A percentile compares a stretch with the other conserved stretches of the same genome.
These are phyloP conservation scores for Echites panduratus DNA, from an alignment of 257 asterid genomes.

Conservation along the genomic window DNA sequence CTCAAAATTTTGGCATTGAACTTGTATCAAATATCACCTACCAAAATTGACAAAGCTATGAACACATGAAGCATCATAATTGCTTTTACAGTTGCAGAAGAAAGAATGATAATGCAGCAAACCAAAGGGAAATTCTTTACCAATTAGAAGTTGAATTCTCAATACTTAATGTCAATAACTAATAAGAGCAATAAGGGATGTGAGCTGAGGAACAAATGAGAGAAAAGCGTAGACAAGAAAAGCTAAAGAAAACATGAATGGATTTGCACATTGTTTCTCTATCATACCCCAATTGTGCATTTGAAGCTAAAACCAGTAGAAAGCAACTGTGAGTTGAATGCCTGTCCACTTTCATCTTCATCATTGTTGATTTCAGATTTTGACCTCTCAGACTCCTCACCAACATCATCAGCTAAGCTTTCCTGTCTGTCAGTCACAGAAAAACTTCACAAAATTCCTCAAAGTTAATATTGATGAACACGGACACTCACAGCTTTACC, in stretches of 20 bases:
- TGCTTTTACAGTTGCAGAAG: background rate
- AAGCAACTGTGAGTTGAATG: conserved; percentile 7
- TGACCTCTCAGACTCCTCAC: conserved; percentile 68
- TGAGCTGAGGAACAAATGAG: background rate
- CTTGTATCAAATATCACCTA: background rate
- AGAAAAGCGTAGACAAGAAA: background rate
- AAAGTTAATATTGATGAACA: background rate
- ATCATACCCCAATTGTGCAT: background rate
- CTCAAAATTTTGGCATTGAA: background rate
- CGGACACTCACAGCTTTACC: conserved; percentile 20
- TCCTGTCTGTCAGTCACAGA: conserved; percentile 41
- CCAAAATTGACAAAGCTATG: background rate
- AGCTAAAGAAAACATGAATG: background rate
- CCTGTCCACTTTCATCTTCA: conserved; percentile 66
- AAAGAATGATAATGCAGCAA: too few relatives aligned
- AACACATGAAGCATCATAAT: too few relatives aligned
- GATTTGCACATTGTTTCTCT: background rate
- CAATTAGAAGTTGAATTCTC: background rate
- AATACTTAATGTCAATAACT: background rate
- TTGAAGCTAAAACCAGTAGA: background rate
- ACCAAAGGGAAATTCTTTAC: background rate
- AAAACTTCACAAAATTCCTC: background rate
- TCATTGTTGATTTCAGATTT: conserved; percentile 60
- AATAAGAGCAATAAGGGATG: background rate
- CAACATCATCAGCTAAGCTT: conserved; percentile 80